Evolutionary conservation across 2,329 filamentous ascomycete species (phyloP), one percentile per base, ranked within the genome.

Genomic region (Fusarium torulosum): DNA sequence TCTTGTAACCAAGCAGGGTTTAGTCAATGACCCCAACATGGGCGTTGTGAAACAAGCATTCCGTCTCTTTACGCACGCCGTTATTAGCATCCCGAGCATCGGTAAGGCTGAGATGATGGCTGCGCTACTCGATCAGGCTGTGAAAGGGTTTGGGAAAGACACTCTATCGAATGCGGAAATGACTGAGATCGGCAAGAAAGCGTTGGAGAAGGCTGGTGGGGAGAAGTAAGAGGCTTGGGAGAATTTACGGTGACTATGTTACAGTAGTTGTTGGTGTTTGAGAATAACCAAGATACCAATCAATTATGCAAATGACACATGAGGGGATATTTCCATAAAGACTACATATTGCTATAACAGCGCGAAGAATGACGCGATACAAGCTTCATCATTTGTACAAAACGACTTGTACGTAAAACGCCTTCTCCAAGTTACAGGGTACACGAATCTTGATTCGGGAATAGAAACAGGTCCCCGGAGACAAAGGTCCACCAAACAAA

Each of bases 91-190:
- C 11, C 77, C 79, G 0, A 75, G 64, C 2, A 74, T 84, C 2
- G 63, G 70, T 7, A 59, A 82, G 2, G 65, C 56, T 2, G 78
- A 83, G 19, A 67, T 84, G 27, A 74, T 81, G 0, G 79, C 81
- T 0, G 79, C 79, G 1, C 69, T 86, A 70, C 44, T 86, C 7
- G 74, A 83, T 15, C 80, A 83, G 59, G 79, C 77, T 0, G 44
- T 82, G 1, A 72, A 79, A 29, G 84, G 84, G 1, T 79, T 85
- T 35, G 79, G 81, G 46, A 82, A 81, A 68, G 82, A 85, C 0
- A 77, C 80, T 3, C 66, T 85, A 20, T 40, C 71, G 49, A 83
- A 82, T 44, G 74, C 76, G 2, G 83, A 86, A 49, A 43, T 84
- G 63, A 74, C 69, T 33, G 77, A 76, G 46, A 80, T 82, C 53